Conservation (phyloP, 768 basidiomycete genomes). For the Kwoniella bestiolae region DNA sequence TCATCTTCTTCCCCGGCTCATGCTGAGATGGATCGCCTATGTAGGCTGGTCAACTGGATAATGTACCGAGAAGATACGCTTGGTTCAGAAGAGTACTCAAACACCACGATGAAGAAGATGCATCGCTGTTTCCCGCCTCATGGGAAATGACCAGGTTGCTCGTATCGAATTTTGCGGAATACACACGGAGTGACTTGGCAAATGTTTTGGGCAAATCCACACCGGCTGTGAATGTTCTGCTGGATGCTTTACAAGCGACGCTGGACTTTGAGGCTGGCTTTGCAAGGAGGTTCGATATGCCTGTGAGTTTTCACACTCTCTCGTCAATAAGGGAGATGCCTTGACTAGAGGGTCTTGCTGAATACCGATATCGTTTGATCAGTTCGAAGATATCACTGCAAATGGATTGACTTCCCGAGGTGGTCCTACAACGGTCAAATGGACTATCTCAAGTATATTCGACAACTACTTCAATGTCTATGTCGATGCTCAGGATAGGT, state of each 20-base stretch:
- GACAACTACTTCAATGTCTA: slow-evolving; percentile 91
- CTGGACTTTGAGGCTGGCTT: slow-evolving; percentile 85
- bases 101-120: slow-evolving; percentile 84
- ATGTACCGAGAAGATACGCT: slow-evolving; percentile 85
- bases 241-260: slow-evolving; percentile 84
- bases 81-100: slow-evolving; percentile 89
- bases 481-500: slow-evolving; percentile 96
- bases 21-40: background rate
- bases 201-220: slow-evolving; percentile 78
- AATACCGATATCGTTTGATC: background rate
- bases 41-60: slow-evolving; percentile 86
- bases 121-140: slow-evolving; percentile 75
- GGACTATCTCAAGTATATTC: slow-evolving; percentile 83
- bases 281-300: slow-evolving; percentile 77
- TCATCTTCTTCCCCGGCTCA: background rate
- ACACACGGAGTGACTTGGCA: slow-evolving; percentile 88
- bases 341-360: slow-evolving; percentile 70
- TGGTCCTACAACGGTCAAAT: slow-evolving; percentile 44
- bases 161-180: slow-evolving; percentile 82
- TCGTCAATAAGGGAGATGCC: slow-evolving; percentile 82
- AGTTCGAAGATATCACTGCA: slow-evolving; percentile 48
- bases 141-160: slow-evolving; percentile 88
- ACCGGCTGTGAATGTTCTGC: slow-evolving; percentile 72
- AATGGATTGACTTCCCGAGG: slow-evolving; percentile 22
- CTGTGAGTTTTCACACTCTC: slow-evolving; percentile 61